Evolutionary conservation across 805 yeast species (phyloP).

Genomic region (Monosporozyma aerobia): DNA sequence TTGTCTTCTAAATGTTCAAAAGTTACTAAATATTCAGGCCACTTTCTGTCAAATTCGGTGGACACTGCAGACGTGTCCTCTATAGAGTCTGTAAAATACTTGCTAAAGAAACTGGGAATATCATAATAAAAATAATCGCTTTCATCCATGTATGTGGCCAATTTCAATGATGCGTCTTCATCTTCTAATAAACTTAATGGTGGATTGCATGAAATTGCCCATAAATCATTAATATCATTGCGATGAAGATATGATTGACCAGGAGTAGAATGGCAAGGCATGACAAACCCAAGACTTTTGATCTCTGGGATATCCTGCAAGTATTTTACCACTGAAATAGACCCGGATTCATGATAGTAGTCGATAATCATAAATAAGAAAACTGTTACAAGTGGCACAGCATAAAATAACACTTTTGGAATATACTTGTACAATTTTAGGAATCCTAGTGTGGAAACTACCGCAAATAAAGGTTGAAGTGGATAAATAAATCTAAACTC

Average conservation of each 20-base stretch:
- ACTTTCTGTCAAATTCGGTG: slow-evolving; percentile 31
- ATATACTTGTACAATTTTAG: slow-evolving; percentile 1
- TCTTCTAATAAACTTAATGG: slow-evolving; percentile 42
- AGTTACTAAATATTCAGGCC: slow-evolving; percentile 70
- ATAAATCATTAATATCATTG: slow-evolving; percentile 38
- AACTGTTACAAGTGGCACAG: slow-evolving; percentile 13
- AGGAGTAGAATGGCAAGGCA: slow-evolving; percentile 97
- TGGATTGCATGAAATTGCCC: slow-evolving; percentile 91
- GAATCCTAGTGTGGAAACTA: slow-evolving; percentile 39
- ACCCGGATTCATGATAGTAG: slow-evolving; percentile 79
- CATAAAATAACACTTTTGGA: slow-evolving; percentile 8
- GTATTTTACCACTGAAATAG: slow-evolving; percentile 51
- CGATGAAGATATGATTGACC: slow-evolving; percentile 80
- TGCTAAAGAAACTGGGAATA: slow-evolving; percentile 47
- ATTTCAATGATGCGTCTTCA: slow-evolving; percentile 22
- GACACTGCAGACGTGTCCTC: slow-evolving; percentile 17
- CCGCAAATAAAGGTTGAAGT: slow-evolving; percentile 61
- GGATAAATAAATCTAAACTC: slow-evolving; percentile 88
- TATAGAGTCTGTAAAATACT: slow-evolving; percentile 39
- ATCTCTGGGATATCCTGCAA: slow-evolving; percentile 36
- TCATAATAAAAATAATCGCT: slow-evolving; percentile 74
- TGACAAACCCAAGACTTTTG: slow-evolving; percentile 63
- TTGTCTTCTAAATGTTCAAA: slow-evolving; percentile 53
- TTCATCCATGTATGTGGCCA: slow-evolving; percentile 63
- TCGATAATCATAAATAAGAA: slow-evolving; percentile 38